Base-by-base conservation (phyloP, 192 early-diverging fungal genomes). In the Backusella mclennaniae region DNA sequence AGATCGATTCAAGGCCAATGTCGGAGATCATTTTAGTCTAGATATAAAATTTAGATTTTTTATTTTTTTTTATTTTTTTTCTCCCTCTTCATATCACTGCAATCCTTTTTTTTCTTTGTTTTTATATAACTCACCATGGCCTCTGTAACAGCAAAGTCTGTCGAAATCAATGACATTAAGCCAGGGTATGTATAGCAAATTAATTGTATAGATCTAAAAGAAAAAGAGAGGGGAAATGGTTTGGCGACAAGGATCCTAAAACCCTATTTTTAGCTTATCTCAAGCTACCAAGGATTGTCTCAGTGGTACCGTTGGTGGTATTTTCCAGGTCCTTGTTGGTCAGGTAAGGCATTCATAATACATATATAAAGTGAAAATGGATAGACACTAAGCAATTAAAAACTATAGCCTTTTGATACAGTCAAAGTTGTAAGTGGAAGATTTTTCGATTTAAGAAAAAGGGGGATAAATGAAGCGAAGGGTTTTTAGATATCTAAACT, bases 231-330 rank as follows among this genome's bases (percentile, higher is more conserved):
- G 23, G 29, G 19, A 31, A 71, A 33, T 8, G 9, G 14, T 41
- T 14, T 71, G 69, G 29, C 12, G 21, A 12, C 23, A 63, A 63
- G 23, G 56, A 63, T 29, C 26, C 56, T 63, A 63, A 63, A 44
- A 72, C 15, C 23, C 7, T 41, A 73, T 66, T 9, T 35, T 38
- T 66, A 76, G 79, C 38, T 17, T 66, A 39, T 73, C 70, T 31
- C 53, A 85, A 74, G 90, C 91, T 68, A 84, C 90, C 70, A 94
- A 92, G 81, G 93, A 94, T 84, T 93, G 91, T 78, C 59, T 87
- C 31, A 92, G 91, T n/a, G 93, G 93, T 21, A 91, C 92, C 8
- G 85, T 91, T 33, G 93, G 92, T 72, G 93, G 93, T 69, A 90
- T 94, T 44, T 83, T 89, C 29, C 93, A 94, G 76, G 93, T 94